Conservation (phyloP, 2,329 filamentous ascomycete species). For the Laburnicola sp. region DNA sequence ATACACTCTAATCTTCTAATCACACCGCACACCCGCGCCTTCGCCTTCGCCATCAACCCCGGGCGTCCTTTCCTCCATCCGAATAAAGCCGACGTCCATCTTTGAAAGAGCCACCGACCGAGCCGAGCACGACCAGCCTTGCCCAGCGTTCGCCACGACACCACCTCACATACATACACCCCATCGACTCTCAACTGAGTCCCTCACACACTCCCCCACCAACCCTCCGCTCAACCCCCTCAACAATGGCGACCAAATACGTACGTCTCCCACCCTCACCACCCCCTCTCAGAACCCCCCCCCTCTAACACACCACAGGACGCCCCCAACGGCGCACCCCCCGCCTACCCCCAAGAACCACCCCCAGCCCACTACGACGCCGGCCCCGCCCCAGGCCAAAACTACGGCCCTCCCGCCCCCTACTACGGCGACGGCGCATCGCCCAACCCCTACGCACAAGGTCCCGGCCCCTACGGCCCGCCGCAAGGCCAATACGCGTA, state of each 20-base stretch:
- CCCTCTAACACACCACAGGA: conserved; percentile 20
- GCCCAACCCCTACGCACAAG: conserved; percentile 25
- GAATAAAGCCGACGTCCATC: background rate
- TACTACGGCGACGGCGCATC: conserved; percentile 23
- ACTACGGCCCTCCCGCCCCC: conserved; percentile 24
- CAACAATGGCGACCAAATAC: conserved; percentile 30
- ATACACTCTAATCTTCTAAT: background rate
- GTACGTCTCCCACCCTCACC: conserved; percentile 17
- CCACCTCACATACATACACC: background rate
- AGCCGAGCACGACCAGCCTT: conserved; percentile 6
- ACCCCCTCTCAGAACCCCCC: conserved; percentile 10
- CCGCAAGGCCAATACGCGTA: conserved; percentile 24
- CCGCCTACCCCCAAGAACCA: conserved; percentile 39
- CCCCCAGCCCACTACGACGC: conserved; percentile 39
- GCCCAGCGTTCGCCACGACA: conserved; percentile 22
- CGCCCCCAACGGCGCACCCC: conserved; percentile 33
- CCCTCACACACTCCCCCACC: background rate
- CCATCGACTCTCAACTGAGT: background rate
- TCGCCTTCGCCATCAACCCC: background rate
- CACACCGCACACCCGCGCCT: background rate
- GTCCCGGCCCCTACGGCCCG: conserved; percentile 29
- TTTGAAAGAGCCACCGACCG: background rate
- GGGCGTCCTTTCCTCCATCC: background rate
- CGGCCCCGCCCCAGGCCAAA: conserved; percentile 24
- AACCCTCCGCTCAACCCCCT: background rate